Percentiles rank a stretch among this genome's conserved stretches.
These are phyloP conservation scores for Phaseolus lunatus DNA, from an alignment of 306 rosid species.

Conservation along the genomic window DNA sequence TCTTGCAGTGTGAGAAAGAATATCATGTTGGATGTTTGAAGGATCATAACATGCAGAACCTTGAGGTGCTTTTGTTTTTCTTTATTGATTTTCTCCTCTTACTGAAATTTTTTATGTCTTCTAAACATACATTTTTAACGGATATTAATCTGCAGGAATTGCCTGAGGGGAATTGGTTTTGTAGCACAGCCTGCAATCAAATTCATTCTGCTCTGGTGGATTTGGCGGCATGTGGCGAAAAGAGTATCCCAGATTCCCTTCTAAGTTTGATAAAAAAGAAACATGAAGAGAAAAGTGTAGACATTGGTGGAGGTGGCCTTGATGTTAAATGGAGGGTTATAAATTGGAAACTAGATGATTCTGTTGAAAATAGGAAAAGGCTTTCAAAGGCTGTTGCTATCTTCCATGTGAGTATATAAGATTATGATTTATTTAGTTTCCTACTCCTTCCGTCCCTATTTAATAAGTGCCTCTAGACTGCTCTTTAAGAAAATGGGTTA, in stretches of 20 bases:
- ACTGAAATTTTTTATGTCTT: slow-evolving; percentile 1
- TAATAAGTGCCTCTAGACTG: no score
- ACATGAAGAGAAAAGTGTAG: slow-evolving; percentile 58
- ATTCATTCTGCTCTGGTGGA: slow-evolving; percentile 65
- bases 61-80: slow-evolving; percentile 57
- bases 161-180: slow-evolving; percentile 94
- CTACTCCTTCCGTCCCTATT: no score
- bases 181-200: slow-evolving; percentile 61
- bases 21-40: slow-evolving; percentile 95
- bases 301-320: slow-evolving; percentile 47
- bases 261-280: slow-evolving; percentile 64
- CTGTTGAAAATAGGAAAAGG: slow-evolving; percentile 61
- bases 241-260: slow-evolving; percentile 67
- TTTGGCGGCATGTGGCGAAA: slow-evolving; percentile 64
- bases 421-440: not conserved
- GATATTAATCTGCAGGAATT: slow-evolving; percentile 67
- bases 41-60: slow-evolving; percentile 74
- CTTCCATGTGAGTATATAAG: slow-evolving; percentile 74
- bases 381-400: slow-evolving; percentile 82
- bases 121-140: slow-evolving; percentile 8
- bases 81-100: not conserved
- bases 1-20: slow-evolving; percentile 89
- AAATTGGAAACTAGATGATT: slow-evolving; percentile 68
- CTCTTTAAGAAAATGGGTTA: no score
- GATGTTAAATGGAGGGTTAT: slow-evolving; percentile 90